phyloP scores from a whole-genome alignment of 2,329 filamentous ascomycete species.

The Penicillium vulpinum region DNA sequence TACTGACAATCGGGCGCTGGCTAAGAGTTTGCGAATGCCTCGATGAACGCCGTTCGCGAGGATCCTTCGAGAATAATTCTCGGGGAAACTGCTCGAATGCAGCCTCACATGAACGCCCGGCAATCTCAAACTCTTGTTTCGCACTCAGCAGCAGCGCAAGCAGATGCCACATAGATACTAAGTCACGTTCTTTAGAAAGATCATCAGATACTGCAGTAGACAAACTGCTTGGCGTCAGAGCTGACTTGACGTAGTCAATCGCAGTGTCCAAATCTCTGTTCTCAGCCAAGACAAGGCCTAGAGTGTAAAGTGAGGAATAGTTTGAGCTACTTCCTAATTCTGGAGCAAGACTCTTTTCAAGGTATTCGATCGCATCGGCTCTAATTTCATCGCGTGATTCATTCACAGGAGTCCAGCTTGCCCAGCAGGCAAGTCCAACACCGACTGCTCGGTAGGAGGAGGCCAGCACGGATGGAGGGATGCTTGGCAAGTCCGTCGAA shows the following conservation, averaged over 20 bases:
- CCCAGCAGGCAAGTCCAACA: constrained; percentile 83
- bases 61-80: constrained; percentile 67
- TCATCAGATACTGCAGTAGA: constrained; percentile 27
- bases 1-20: constrained; percentile 63
- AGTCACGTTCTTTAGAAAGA: constrained; percentile 44
- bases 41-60: constrained; percentile 48
- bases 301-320: constrained; percentile 74
- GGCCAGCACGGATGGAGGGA: constrained; percentile 64
- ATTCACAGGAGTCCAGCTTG: constrained; percentile 75
- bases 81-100: constrained; percentile 88
- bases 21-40: constrained; percentile 27
- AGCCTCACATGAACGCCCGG: constrained; percentile 79
- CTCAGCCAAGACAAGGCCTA: constrained; percentile 85
- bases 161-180: constrained; percentile 89
- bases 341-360: constrained; percentile 71
- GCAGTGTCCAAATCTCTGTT: constrained; percentile 76
- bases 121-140: constrained; percentile 78
- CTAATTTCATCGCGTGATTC: constrained; percentile 71
- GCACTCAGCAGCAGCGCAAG: constrained; percentile 82
- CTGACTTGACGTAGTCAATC: constrained; percentile 77
- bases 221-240: constrained; percentile 59
- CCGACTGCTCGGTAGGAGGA: constrained; percentile 82
- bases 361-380: constrained; percentile 70
- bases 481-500: constrained; percentile 25
- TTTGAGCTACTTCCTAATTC: constrained; percentile 67